Evolutionary conservation across 2,329 filamentous ascomycete species (phyloP), one percentile per base, ranked within the genome.

Genomic region (Ophiostoma fasciatum): DNA sequence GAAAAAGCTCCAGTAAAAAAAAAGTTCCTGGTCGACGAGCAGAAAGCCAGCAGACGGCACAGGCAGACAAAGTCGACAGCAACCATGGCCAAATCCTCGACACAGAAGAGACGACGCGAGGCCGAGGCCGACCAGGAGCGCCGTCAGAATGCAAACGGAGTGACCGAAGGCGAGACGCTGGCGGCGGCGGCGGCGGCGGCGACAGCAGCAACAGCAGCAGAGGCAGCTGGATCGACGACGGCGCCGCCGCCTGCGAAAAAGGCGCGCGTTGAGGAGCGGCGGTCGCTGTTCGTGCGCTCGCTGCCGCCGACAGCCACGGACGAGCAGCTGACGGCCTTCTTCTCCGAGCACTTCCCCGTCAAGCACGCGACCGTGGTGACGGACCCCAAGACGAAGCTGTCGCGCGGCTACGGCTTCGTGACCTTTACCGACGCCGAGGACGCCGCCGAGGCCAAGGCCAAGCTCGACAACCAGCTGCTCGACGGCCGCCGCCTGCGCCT

Each of bases 341-440:
- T 98, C 60, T 96, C 90, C 7, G 75, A 94, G 55, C 81, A 85
- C 41, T 96, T 83, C 50, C 87, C 92, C 7, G 74, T 98, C 53
- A 96, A 94, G 58, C 88, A 96, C 58, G 88, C 90, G 35, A 82
- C 81, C n/a, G 85, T 93, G 5, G 85, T 98, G 27, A 62, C 79
- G 38, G 88, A 98, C 54, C 75, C 81, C 13, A 67, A 76, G 45
- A 93, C 87, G 2, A 94, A 94, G 52, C 64, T 77, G 47, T 94
- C 84, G 12, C 80, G 83, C 52, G 88, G 90, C 14, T 98, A 85
- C 56, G 90, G 90, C 36, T 98, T 98, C 58, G 88, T 98, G 39
- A 96, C 90, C 3, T 90, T 98, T 50, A 83, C 87, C 48, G 90
- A 98, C 53, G 72, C 81, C 21, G 87, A 94, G 46, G 90, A 98